Evolutionary conservation across 306 rosid species (phyloP), one percentile per base, ranked within the genome.

Genomic region (Hippophae rhamnoides): DNA sequence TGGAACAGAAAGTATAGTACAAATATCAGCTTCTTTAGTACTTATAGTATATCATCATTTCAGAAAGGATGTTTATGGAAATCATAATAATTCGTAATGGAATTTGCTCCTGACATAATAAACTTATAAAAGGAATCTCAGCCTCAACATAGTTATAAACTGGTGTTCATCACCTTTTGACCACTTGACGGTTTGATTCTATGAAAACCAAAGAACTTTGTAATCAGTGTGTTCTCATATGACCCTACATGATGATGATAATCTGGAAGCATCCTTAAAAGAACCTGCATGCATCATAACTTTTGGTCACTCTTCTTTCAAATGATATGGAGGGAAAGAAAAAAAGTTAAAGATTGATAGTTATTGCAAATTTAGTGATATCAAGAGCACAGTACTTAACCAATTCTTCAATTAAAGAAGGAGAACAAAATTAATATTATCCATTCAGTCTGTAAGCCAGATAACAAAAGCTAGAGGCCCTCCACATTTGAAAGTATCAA

Each of bases 121-220:
- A 31, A 31, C 38, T 31, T 31, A 31, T 2, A 31, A 31, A 1
- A 1, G 5, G 38, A 31, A 31, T 31, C 38, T 31, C 38, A 31
- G 38, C 38, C 38, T 31, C 5, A 31, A 4, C 38, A 31, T 31
- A 31, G 38, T 31, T 31, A 31, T 31, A 31, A 31, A 31, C 38
- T 43, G 13, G 43, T 61, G 71, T 56, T 49, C 62, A 49, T 65
- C 73, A 92, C 99, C 99, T 88, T 92, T 64, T 88, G 95, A 54
- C 99, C 99, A 47, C 99, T 92, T 6, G 94, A 82, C 61, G 99
- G 95, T 72, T 82, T 88, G 73, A 92, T 88, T 78, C 99, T 86
- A 69, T 92, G 99, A 80, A 92, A 94, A 69, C 99, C 99, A 68
- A 92, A 92, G 71, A 92, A 92, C 46, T 92, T 92, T 46, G 99